These are phyloP conservation scores for Russula compacta DNA, from an alignment of 768 basidiomycete species.

Conservation along the genomic window DNA sequence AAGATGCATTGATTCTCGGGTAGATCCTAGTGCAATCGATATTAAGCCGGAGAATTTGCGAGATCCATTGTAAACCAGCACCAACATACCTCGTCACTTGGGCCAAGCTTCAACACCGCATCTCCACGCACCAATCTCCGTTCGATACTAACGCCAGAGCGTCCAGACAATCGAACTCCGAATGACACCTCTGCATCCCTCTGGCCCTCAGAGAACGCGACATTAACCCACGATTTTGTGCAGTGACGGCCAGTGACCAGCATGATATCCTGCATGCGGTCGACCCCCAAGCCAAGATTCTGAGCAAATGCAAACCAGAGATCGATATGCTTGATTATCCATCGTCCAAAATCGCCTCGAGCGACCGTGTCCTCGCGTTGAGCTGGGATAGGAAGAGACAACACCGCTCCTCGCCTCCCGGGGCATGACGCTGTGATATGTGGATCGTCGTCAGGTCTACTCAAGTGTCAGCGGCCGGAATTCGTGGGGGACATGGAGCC, in stretches of 20 bases:
- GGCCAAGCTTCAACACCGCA: not conserved
- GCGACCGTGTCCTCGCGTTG: not conserved
- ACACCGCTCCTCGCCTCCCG: not conserved
- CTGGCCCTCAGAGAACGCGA: not conserved
- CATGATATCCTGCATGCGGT: not conserved
- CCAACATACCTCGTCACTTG: not conserved
- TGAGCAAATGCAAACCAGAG: not conserved
- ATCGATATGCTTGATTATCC: not conserved
- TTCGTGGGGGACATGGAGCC: not conserved
- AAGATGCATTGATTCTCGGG: not conserved
- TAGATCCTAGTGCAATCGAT: not conserved
- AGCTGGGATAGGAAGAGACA: not conserved
- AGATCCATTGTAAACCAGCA: not conserved
- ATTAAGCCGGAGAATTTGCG: not conserved
- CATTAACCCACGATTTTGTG: not conserved
- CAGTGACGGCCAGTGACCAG: not conserved
- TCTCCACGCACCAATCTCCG: not conserved
- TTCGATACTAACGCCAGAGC: not conserved
- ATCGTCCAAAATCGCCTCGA: not conserved
- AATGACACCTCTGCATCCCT: not conserved
- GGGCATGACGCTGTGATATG: not conserved
- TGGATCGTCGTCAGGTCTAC: not conserved
- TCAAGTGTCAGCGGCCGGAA: not conserved
- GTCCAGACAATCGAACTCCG: not conserved
- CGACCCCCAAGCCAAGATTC: not conserved